Evolutionary conservation across 257 asterid genomes (phyloP).

Genomic region (Solanum etuberosum): DNA sequence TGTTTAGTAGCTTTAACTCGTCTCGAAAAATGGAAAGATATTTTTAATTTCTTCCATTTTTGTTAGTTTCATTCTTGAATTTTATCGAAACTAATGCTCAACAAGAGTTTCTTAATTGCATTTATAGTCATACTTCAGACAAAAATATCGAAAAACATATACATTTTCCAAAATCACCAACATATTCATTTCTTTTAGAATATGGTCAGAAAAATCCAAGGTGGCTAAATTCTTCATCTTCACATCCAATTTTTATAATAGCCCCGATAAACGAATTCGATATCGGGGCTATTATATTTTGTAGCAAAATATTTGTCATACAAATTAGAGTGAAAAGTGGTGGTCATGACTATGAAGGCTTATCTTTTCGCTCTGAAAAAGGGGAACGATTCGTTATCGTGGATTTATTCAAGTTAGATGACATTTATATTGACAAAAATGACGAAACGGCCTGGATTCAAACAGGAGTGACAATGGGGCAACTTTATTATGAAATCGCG

Average conservation of each 20-base stretch:
- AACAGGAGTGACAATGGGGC: slow-evolving; percentile 19
- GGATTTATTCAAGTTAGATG: background rate
- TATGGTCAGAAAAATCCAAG: slow-evolving; percentile 21
- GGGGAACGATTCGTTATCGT: slow-evolving; percentile 1
- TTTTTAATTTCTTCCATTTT: background rate
- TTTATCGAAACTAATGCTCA: background rate
- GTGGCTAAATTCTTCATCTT: slow-evolving; percentile 10
- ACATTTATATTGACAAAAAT: background rate
- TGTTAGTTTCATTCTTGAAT: background rate
- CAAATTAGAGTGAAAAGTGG: slow-evolving; percentile 19
- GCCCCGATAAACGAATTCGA: slow-evolving; percentile 1
- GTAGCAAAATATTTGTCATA: background rate
- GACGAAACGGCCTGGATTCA: slow-evolving; percentile 21
- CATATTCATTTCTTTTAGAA: slow-evolving; percentile 9
- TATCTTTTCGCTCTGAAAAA: slow-evolving; percentile 1
- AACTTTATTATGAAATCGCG: slow-evolving; percentile 12
- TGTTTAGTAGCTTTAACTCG: background rate
- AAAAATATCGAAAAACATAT: background rate
- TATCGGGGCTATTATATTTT: slow-evolving; percentile 2
- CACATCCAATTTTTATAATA: slow-evolving; percentile 1
- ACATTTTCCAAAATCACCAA: slow-evolving; percentile 6
- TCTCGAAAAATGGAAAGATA: background rate
- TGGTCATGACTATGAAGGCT: slow-evolving; percentile 28
- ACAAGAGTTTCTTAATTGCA: background rate
- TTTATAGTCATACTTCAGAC: background rate